These are phyloP conservation scores for Colletotrichum phormii DNA, from an alignment of 2,329 filamentous ascomycete species.

Conservation along the genomic window DNA sequence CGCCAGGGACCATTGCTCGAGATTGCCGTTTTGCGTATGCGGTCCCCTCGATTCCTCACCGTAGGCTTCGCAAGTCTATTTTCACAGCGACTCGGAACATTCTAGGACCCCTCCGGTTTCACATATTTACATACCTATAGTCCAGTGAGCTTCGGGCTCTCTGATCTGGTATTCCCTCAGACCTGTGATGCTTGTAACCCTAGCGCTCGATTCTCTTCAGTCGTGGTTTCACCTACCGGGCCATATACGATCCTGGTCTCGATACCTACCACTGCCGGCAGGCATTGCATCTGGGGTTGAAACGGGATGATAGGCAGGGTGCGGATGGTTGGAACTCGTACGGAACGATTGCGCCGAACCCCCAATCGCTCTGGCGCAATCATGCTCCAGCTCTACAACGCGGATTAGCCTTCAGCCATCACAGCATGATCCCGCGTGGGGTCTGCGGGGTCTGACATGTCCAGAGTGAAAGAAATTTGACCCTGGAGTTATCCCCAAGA, in stretches of 20 bases:
- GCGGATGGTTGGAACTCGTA: constrained; percentile 2
- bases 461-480: constrained; percentile 14
- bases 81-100: constrained; percentile 20
- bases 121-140: constrained; percentile 2
- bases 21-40: background rate
- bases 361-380: constrained; percentile 16
- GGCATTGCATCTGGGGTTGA: background rate
- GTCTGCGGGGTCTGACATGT: constrained; percentile 4
- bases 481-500: background rate
- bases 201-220: background rate
- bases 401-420: background rate
- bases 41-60: background rate
- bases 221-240: constrained; percentile 18
- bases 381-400: constrained; percentile 14
- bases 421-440: constrained; percentile 27
- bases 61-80: constrained; percentile 4
- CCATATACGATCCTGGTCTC: background rate
- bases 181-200: background rate
- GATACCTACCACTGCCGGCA: background rate
- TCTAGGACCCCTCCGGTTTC: constrained; percentile 29
- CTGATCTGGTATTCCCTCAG: background rate
- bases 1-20: constrained; percentile 7
- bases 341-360: constrained; percentile 17
- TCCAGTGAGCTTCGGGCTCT: constrained; percentile 8
- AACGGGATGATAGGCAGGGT: background rate